Base-by-base conservation (phyloP, 805 yeast genomes). In the fission yeast (Schizosaccharomyces pombe) region DNA sequence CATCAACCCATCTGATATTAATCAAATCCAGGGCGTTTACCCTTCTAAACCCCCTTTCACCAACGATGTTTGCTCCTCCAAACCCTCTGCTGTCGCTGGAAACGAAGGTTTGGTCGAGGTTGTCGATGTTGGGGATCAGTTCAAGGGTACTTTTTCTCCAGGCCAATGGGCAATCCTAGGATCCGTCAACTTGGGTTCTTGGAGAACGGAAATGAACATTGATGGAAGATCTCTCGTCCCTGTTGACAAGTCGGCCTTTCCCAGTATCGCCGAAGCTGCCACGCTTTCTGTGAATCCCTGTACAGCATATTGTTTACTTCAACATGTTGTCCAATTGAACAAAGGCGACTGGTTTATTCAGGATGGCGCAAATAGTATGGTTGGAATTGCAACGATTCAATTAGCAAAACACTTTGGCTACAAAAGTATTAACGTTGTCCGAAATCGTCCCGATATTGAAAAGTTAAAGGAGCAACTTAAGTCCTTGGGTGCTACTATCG, bases 291-390 rank as follows among this genome's bases (percentile, higher is more conserved):
- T 91, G 53, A 91, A 91, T 65, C 96, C 98, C 2, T 75, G 83
- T 53, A 85, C 95, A 8, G 98, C 97, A 0, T 85, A 78, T 62
- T 83, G 85, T 66, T 75, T 91, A 83, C 79, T 89, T 58, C 77
- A 81, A 16, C 75, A 80, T 66, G 82, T 77, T 65, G 76, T 69
- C 54, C 71, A 76, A 55, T 67, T 82, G 62, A 65, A 70, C 56
- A 74, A 77, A 1, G 85, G 85, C 19, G 72, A 87, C 65, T 91
- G 95, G 94, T 76, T 91, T 58, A 79, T 91, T 58, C 97, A 91
- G 68, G 91, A 89, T 62, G 98, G 95, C 32, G 97, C 95, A 34
- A 91, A 85, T 60, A 85, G 95, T 5, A 94, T 91, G 30, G 99
- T 91, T 9, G 95, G 95, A 4, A 78, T 85, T 60, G 79, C 82